These are phyloP conservation scores for Kodamaea restingae DNA, from an alignment of 805 yeast species.

Conservation along the genomic window DNA sequence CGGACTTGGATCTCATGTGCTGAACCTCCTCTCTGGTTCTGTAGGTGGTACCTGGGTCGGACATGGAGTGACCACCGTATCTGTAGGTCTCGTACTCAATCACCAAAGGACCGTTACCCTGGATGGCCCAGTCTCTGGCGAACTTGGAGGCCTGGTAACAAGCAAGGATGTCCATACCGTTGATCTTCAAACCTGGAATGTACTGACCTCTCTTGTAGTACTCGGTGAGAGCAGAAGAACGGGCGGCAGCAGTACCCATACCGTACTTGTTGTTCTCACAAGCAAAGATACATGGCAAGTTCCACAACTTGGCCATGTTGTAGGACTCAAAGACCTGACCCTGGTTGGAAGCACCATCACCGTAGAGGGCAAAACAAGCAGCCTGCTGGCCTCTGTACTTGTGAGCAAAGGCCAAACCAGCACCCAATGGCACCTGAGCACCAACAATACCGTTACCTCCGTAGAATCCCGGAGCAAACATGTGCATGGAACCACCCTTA, in stretches of 20 bases:
- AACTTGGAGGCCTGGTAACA: constrained; percentile 93
- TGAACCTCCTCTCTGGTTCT: constrained; percentile 99
- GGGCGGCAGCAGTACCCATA: constrained; percentile 98
- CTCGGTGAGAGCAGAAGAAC: constrained; percentile 95
- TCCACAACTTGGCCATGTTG: constrained; percentile 99
- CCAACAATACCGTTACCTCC: constrained; percentile 99
- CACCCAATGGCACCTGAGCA: constrained; percentile 98
- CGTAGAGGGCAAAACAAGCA: constrained; percentile 86
- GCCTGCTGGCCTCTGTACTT: constrained; percentile 77
- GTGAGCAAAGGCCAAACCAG: constrained; percentile 98
- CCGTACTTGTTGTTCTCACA: constrained; percentile 99
- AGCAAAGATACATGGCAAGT: constrained; percentile 88
- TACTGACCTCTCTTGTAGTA: constrained; percentile 99
- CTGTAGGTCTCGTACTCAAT: constrained; percentile 97
- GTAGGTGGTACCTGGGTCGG: constrained; percentile 99
- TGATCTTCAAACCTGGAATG: constrained; percentile 96
- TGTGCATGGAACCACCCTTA: constrained; percentile 99
- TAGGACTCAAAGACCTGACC: constrained; percentile 97
- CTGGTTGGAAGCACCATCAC: constrained; percentile 99
- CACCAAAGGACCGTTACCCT: constrained; percentile 94
- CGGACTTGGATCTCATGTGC: constrained; percentile 98
- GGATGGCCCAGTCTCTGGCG: constrained; percentile 92
- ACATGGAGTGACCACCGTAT: constrained; percentile 99
- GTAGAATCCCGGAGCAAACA: constrained; percentile 91
- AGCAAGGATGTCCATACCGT: constrained; percentile 98